Conservation (phyloP, 2,329 filamentous ascomycete genomes). For the Knufia fluminis region DNA sequence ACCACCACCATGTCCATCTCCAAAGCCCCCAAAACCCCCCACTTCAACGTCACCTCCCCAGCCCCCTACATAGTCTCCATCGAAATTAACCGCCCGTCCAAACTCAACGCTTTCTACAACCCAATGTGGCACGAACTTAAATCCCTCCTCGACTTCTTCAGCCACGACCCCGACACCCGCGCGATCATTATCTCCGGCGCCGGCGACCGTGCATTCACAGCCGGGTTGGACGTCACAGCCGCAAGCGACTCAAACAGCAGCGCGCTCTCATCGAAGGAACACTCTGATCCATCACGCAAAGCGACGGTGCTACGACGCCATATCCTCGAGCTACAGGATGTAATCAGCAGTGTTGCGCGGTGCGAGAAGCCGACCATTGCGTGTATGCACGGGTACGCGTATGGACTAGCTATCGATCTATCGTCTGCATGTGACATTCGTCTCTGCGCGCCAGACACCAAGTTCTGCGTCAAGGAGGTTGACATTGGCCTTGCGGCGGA, state of each 20-base stretch:
- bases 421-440: conserved; percentile 36
- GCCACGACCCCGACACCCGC: conserved; percentile 61
- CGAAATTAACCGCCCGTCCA: conserved; percentile 77
- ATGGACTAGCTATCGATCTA: conserved; percentile 67
- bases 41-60: conserved; percentile 68
- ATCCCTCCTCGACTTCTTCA: conserved; percentile 62
- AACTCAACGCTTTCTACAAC: conserved; percentile 80
- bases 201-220: conserved; percentile 74
- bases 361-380: conserved; percentile 90
- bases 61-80: conserved; percentile 72
- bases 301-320: conserved; percentile 55
- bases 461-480: conserved; percentile 40
- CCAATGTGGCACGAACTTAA: conserved; percentile 78
- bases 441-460: conserved; percentile 29
- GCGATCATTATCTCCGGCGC: conserved; percentile 70
- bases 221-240: conserved; percentile 70
- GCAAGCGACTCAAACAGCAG: conserved; percentile 46
- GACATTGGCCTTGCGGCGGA: conserved; percentile 43
- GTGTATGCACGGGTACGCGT: conserved; percentile 67
- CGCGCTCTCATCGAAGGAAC: conserved; percentile 28
- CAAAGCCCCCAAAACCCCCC: conserved; percentile 30
- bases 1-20: not conserved
- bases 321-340: conserved; percentile 71
- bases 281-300: conserved; percentile 53
- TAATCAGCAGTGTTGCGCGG: conserved; percentile 65